Evolutionary conservation across 352 stramenopile species (phyloP).

Genomic region (Phytophthora pini): DNA sequence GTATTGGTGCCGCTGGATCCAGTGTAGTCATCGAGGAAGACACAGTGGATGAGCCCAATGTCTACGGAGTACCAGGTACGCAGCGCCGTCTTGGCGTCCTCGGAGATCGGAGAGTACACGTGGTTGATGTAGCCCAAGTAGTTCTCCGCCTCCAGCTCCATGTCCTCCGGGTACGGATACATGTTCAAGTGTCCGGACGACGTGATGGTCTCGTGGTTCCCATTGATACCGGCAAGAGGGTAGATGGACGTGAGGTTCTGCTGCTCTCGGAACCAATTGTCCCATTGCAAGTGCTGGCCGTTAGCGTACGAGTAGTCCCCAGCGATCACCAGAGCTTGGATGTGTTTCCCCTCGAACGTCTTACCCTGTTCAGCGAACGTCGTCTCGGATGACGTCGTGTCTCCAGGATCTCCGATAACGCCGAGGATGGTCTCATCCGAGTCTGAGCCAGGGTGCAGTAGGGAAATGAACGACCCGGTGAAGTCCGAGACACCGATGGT

Average conservation of each 20-base stretch:
- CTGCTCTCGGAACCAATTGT: conserved; percentile 70
- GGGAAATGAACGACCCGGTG: conserved; percentile 38
- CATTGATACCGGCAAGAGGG: conserved; percentile 55
- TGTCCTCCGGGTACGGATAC: conserved; percentile 48
- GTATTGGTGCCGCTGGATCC: conserved; percentile 41
- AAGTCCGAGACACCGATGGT: conserved; percentile 50
- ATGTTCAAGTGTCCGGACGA: conserved; percentile 49
- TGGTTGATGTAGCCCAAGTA: conserved; percentile 55
- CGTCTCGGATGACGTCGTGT: conserved; percentile 44
- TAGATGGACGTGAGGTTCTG: conserved; percentile 54
- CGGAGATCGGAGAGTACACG: conserved; percentile 57
- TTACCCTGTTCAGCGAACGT: conserved; percentile 41
- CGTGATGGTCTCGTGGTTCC: conserved; percentile 74
- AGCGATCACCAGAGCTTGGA: conserved; percentile 55
- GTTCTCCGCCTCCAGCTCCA: conserved; percentile 41
- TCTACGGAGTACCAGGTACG: conserved; percentile 64
- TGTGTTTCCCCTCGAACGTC: conserved; percentile 46
- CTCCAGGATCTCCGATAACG: conserved; percentile 49
- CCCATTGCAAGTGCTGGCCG: conserved; percentile 68
- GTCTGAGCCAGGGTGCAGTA: conserved; percentile 38
- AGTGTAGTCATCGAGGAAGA: conserved; percentile 75
- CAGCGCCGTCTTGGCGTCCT: conserved; percentile 37
- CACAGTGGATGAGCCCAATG: conserved; percentile 59
- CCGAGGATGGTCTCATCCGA: conserved; percentile 49
- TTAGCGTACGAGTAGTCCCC: conserved; percentile 79